These are phyloP conservation scores for Kurtzmaniella quercitrusa DNA, from an alignment of 1,139 yeast genomes.

Conservation along the genomic window DNA sequence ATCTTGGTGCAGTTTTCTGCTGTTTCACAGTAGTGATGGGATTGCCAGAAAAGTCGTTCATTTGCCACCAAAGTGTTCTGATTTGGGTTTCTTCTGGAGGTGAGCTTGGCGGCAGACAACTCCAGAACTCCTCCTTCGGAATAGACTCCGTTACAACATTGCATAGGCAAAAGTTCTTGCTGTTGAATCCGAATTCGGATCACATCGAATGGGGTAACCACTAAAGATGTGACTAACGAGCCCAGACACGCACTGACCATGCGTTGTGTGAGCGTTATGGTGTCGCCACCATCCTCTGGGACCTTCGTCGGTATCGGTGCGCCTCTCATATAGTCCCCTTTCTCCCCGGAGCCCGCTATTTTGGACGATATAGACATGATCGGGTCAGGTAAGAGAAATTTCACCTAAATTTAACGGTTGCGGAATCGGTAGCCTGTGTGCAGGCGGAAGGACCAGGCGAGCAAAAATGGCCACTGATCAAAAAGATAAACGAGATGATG, in stretches of 20 bases:
- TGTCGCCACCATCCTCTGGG: slow-evolving; percentile 9
- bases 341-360: slow-evolving; percentile 36
- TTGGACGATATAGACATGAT: slow-evolving; percentile 35
- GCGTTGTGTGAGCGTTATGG: slow-evolving; percentile 53
- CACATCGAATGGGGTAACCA: slow-evolving; percentile 92
- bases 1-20: slow-evolving; percentile 31
- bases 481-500: background rate
- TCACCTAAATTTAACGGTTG: background rate
- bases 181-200: slow-evolving; percentile 88
- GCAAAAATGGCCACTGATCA: background rate
- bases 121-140: slow-evolving; percentile 7
- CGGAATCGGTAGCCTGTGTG: slow-evolving; percentile 1
- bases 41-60: slow-evolving; percentile 38
- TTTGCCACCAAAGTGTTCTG: slow-evolving; percentile 2
- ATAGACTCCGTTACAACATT: slow-evolving; percentile 23
- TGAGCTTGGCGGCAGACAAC: slow-evolving; percentile 9
- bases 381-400: background rate
- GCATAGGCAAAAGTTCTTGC: slow-evolving; percentile 57
- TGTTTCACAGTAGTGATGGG: slow-evolving; percentile 32
- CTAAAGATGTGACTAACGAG: slow-evolving; percentile 78
- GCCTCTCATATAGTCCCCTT: slow-evolving; percentile 13
- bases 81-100: slow-evolving; percentile 9
- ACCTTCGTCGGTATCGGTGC: slow-evolving; percentile 4
- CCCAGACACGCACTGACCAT: slow-evolving; percentile 93
- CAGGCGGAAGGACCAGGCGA: slow-evolving; percentile 1